A percentile compares a stretch with the other conserved stretches of the same genome.
Conservation (phyloP, 2,329 filamentous ascomycete species). For the Endoconidiophora polonica region DNA sequence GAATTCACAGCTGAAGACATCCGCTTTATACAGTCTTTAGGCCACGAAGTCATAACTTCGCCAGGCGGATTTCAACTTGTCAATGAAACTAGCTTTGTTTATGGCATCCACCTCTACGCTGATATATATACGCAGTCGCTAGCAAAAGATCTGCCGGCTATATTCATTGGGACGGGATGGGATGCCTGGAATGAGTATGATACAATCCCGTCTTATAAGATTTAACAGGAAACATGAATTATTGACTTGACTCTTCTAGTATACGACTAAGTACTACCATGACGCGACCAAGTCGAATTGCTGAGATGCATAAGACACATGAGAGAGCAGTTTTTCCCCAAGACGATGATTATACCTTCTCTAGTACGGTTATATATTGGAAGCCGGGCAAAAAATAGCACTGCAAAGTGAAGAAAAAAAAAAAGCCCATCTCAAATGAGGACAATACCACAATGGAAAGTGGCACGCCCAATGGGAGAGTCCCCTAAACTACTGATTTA, state of each 20-base stretch:
- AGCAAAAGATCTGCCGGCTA: constrained; percentile 26
- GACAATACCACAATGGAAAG: too few relatives aligned
- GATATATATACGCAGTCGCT: constrained; percentile 37
- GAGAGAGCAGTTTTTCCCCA: constrained; percentile 22
- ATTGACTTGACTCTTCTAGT: not conserved
- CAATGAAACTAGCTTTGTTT: constrained; percentile 34
- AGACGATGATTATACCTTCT: constrained; percentile 24
- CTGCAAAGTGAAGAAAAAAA: not conserved
- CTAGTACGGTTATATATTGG: constrained; percentile 27
- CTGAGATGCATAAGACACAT: constrained; percentile 20
- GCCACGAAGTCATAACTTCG: constrained; percentile 33
- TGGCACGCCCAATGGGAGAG: too few relatives aligned
- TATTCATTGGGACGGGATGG: constrained; percentile 42
- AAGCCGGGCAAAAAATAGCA: not conserved
- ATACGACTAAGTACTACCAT: not conserved
- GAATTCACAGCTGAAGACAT: constrained; percentile 31
- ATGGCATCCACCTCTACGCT: constrained; percentile 43
- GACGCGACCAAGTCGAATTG: constrained; percentile 16
- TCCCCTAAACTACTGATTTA: too few relatives aligned
- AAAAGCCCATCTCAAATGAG: too few relatives aligned
- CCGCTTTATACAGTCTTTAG: constrained; percentile 36
- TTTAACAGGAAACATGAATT: not conserved
- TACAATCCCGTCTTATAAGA: not conserved
- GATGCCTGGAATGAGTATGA: constrained; percentile 34
- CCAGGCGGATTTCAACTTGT: constrained; percentile 37